Evolutionary conservation across 2,329 filamentous ascomycete genomes (phyloP), one percentile per base, ranked within the genome.

Genomic region (Nigrospora osmanthi): DNA sequence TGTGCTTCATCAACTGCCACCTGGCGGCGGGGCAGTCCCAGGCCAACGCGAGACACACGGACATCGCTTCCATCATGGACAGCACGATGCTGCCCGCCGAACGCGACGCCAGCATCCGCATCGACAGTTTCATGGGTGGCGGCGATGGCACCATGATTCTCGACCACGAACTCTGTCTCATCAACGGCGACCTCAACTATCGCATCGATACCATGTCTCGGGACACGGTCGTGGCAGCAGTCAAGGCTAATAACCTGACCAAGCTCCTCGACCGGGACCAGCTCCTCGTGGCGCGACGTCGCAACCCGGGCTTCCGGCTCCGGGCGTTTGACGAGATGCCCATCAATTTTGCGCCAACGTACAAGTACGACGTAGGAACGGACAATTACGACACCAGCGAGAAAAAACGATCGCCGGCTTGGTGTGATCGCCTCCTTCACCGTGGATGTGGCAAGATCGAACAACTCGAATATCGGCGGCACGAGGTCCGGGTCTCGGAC

Each of bases 1-100:
- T 98, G 33, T 98, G 93, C 67, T 91, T 98, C 65, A 79, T 97
- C 68, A 98, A 98, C 61, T 98, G 93, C 62, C 93, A 98, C 77
- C 71, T 98, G 47, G 93, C 93, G 15, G 93, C 93, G 0, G 93
- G 93, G 1, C 93, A 98, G 64, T 83, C 85, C 0, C 87, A 95
- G 48, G 95, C 91, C 0, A 86, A 86, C 47, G 82, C 90, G 56
- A 87, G 93, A 7, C 95, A 98, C 66, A 93, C 89, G 55, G 93
- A 98, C 58, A 81, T 95, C 23, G 87, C 89, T 0, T 84, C 83
- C 4, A 97, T 98, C 47, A 78, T 98, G 28, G 91, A 97, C 61
- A 76, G 83, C 3, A 73, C 78, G 16, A 73, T 87, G 6, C 73
- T 98, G n/a, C 85, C 88, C 0, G 64, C 74, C 1, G 86, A 93